Evolutionary conservation across 73 alveolate genomes (phyloP).

Genomic region (Paramecium tetraurelia): DNA sequence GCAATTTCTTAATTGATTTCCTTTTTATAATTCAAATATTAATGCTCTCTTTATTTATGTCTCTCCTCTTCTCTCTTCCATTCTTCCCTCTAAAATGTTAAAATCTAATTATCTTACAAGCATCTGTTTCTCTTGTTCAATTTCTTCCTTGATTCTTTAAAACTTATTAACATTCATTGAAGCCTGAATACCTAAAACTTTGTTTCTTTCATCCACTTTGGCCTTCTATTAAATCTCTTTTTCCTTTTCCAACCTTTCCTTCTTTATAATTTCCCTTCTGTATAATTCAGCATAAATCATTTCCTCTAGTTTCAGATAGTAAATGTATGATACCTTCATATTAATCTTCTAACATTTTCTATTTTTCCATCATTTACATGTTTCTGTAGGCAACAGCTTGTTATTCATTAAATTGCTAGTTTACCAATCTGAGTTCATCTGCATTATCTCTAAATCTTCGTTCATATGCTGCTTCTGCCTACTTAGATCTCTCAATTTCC

Average conservation of each 20-base stretch:
- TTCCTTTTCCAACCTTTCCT: constrained; percentile 34
- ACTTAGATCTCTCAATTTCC: constrained; percentile 17
- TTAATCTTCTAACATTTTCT: constrained; percentile 42
- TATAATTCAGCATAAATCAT: constrained; percentile 61
- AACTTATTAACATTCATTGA: constrained; percentile 1
- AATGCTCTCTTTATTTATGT: constrained; percentile 1
- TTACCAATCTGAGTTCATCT: constrained; percentile 54
- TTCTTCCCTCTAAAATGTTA: constrained; percentile 1
- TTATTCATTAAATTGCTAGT: constrained; percentile 46
- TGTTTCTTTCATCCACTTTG: constrained; percentile 52
- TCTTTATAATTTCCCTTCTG: constrained; percentile 40
- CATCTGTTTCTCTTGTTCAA: constrained; percentile 46
- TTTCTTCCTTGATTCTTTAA: not conserved
- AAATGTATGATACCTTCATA: constrained; percentile 35
- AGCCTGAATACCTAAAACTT: constrained; percentile 20
- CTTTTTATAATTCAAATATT: not conserved
- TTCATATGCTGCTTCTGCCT: constrained; percentile 36
- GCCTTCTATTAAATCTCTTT: constrained; percentile 21
- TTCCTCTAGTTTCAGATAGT: constrained; percentile 34
- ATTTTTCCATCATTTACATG: constrained; percentile 56
- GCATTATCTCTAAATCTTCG: constrained; percentile 45
- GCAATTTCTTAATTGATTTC: constrained; percentile 7
- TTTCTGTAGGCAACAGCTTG: constrained; percentile 44
- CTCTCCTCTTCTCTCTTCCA: constrained; percentile 60
- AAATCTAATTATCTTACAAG: not conserved